These are phyloP conservation scores for Penicillium sclerotiorum DNA, from an alignment of 2,329 filamentous ascomycete genomes.

Conservation along the genomic window DNA sequence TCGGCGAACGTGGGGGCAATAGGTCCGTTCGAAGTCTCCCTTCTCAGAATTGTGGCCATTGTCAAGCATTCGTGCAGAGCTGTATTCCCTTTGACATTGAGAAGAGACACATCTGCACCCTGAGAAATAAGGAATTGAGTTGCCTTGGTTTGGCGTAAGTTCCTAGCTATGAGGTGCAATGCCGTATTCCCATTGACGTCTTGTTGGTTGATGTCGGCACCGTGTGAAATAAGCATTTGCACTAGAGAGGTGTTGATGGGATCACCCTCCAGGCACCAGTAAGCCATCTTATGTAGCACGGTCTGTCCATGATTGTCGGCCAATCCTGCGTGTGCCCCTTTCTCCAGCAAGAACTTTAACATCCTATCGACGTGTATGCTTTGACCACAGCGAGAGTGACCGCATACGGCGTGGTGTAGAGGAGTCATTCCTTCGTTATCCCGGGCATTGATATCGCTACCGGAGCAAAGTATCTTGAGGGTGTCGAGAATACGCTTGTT, in stretches of 20 bases:
- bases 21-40: neutral
- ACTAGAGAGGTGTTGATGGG: neutral
- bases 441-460: neutral
- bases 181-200: neutral
- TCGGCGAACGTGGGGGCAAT: neutral
- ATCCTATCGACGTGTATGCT: neutral
- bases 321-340: neutral
- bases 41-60: neutral
- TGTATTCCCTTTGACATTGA: neutral
- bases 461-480: neutral
- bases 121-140: neutral
- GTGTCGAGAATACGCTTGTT: neutral
- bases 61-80: neutral
- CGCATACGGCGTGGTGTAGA: neutral
- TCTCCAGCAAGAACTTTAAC: neutral
- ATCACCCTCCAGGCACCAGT: neutral
- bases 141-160: neutral
- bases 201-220: neutral
- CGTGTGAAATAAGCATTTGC: neutral
- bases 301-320: neutral
- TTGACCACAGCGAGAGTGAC: neutral
- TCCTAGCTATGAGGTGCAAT: neutral
- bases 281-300: neutral
- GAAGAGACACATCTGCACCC: neutral
- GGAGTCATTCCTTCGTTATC: neutral